Percentiles rank a stretch among this genome's conserved stretches.
phyloP scores from a whole-genome alignment of 306 rosid species.

The Astragalus membranaceus region DNA sequence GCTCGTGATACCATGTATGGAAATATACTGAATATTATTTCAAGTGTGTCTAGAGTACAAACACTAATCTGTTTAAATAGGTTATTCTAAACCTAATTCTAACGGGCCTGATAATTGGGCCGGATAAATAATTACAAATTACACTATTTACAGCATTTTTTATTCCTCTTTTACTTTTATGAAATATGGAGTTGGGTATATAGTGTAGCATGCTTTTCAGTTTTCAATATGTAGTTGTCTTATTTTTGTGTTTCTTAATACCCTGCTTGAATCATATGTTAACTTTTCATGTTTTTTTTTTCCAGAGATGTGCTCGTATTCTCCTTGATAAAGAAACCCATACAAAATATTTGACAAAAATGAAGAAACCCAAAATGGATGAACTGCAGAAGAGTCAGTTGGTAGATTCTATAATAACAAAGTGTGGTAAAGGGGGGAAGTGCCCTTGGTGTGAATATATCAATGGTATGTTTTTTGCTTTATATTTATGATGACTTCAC shows the following conservation, averaged over 20 bases:
- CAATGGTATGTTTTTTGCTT: constrained; percentile 53
- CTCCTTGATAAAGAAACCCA: constrained; percentile 44
- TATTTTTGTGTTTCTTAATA: constrained; percentile 4
- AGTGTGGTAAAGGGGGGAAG: constrained; percentile 30
- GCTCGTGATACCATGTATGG: too few species aligned
- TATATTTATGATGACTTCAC: constrained; percentile 5
- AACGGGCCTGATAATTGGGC: too few species aligned
- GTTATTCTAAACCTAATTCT: too few species aligned
- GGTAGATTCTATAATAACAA: constrained; percentile 11
- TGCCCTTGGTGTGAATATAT: constrained; percentile 64
- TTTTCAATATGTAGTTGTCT: background rate
- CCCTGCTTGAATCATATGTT: constrained; percentile 4
- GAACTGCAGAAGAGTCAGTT: constrained; percentile 41
- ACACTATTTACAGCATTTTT: too few species aligned
- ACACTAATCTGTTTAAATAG: too few species aligned
- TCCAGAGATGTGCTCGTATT: constrained; percentile 73
- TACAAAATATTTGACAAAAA: constrained; percentile 40
- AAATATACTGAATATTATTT: too few species aligned
- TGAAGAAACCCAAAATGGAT: constrained; percentile 59
- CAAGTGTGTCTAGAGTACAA: too few species aligned
- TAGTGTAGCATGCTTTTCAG: background rate
- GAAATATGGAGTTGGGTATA: background rate
- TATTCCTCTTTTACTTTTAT: too few species aligned
- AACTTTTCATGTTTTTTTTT: constrained; percentile 17
- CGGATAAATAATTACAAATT: too few species aligned